A percentile compares a stretch with the other conserved stretches of the same genome.
Evolutionary conservation across 139 green algal species (phyloP).

Genomic region (Chlorella sorokiniana): DNA sequence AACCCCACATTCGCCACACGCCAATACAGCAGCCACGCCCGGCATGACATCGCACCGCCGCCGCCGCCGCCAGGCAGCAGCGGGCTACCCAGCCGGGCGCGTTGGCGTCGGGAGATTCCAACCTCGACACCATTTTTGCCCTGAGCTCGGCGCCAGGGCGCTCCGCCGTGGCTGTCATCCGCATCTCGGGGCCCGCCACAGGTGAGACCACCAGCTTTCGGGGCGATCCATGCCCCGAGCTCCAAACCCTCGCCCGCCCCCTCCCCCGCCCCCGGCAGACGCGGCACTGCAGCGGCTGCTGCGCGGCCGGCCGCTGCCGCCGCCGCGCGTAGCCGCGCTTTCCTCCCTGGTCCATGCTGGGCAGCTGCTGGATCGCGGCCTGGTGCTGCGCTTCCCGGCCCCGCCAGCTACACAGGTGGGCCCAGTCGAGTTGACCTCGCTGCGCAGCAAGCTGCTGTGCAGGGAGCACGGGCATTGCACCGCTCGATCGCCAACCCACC

Average conservation of each 20-base stretch:
- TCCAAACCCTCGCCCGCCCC: neutral
- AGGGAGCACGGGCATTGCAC: too few relatives aligned
- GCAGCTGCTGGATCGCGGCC: constrained; percentile 44
- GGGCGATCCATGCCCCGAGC: neutral
- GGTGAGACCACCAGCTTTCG: neutral
- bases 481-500: too few relatives aligned
- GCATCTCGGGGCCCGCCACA: constrained; percentile 49
- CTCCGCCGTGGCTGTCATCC: constrained; percentile 53
- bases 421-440: neutral
- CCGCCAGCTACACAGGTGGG: constrained; percentile 59
- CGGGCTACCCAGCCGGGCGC: neutral
- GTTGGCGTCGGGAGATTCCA: neutral
- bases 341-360: constrained; percentile 15
- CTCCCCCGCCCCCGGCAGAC: neutral
- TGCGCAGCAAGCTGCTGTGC: neutral
- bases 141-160: constrained; percentile 43
- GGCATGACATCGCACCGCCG: too few relatives aligned
- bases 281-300: constrained; percentile 32
- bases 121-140: constrained; percentile 56
- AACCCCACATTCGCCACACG: too few relatives aligned
- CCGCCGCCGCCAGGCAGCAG: too few relatives aligned
- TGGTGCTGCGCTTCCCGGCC: constrained; percentile 56
- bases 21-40: too few relatives aligned
- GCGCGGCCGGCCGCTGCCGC: constrained; percentile 6
- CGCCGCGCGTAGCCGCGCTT: constrained; percentile 15